Percentiles rank a stretch among this genome's conserved stretches.
Conservation (phyloP, 1,284 basidiomycete species). For the Irpex lacteus region DNA sequence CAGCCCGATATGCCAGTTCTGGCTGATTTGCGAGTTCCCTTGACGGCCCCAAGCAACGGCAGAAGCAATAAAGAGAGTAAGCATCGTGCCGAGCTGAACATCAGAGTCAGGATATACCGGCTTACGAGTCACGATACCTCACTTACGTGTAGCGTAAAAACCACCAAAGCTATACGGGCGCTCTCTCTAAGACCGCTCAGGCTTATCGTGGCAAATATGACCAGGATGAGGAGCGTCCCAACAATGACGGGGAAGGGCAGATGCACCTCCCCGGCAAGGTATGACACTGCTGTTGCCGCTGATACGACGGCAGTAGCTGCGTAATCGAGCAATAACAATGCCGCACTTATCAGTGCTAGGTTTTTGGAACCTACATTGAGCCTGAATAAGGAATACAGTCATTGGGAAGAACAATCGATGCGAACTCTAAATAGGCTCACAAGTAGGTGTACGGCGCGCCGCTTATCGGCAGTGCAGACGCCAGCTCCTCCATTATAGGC, state of each 20-base stretch:
- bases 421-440: conserved; percentile 31
- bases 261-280: conserved; percentile 59
- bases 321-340: conserved; percentile 63
- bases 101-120: neutral
- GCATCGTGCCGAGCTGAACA: conserved; percentile 47
- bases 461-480: conserved; percentile 59
- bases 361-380: conserved; percentile 61
- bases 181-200: conserved; percentile 62
- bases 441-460: conserved; percentile 72
- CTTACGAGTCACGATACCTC: neutral
- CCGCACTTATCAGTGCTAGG: conserved; percentile 57
- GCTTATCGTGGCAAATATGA: conserved; percentile 51
- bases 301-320: conserved; percentile 66
- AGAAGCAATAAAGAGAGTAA: conserved; percentile 46
- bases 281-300: conserved; percentile 64
- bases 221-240: conserved; percentile 47
- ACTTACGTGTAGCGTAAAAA: conserved; percentile 59
- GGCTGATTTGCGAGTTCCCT: conserved; percentile 46
- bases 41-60: conserved; percentile 47
- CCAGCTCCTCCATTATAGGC: conserved; percentile 69
- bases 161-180: conserved; percentile 50
- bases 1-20: conserved; percentile 51
- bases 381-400: conserved; percentile 27
- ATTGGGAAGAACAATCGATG: neutral
- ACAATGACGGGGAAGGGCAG: conserved; percentile 52